A percentile compares a stretch with the other conserved stretches of the same genome.
Conservation (phyloP, 129 eudicot species). For the Lactuca saligna region DNA sequence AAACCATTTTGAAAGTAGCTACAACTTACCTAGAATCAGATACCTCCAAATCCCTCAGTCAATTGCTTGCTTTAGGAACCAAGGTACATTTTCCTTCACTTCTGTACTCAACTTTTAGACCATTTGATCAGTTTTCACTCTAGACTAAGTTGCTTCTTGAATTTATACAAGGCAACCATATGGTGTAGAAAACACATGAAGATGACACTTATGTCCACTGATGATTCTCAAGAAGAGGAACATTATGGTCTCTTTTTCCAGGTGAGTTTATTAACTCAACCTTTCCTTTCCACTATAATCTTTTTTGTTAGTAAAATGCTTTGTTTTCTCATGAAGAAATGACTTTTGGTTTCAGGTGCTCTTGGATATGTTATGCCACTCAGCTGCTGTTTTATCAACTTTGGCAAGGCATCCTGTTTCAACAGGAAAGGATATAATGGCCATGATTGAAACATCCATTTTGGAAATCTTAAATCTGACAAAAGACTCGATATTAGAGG, state of each 20-base stretch:
- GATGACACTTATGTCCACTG: conserved; percentile 84
- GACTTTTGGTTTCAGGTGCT: conserved; percentile 60
- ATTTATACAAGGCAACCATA: conserved; percentile 53
- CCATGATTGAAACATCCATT: conserved; percentile 44
- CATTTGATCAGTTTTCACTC: conserved; percentile 5
- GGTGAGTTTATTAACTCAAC: conserved; percentile 30
- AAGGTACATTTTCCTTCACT: conserved; percentile 40
- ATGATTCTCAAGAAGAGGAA: conserved; percentile 90
- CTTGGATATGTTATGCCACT: conserved; percentile 67
- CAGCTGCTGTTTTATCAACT: conserved; percentile 56
- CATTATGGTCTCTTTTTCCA: conserved; percentile 60
- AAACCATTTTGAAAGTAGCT: conserved; percentile 72
- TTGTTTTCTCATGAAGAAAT: conserved; percentile 5
- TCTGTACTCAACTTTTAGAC: not conserved
- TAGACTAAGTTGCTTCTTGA: conserved; percentile 13
- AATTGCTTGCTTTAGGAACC: conserved; percentile 59
- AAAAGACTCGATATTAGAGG: conserved; percentile 64
- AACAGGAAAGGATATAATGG: conserved; percentile 43
- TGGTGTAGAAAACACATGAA: conserved; percentile 91
- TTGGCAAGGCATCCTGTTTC: conserved; percentile 57
- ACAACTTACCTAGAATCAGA: conserved; percentile 64
- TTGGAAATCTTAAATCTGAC: conserved; percentile 58
- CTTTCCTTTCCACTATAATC: not conserved
- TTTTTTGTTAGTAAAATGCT: not conserved
- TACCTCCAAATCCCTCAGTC: conserved; percentile 42